Base-by-base conservation (phyloP, 192 early-diverging fungal species). In the Coemansia sp. region DNA sequence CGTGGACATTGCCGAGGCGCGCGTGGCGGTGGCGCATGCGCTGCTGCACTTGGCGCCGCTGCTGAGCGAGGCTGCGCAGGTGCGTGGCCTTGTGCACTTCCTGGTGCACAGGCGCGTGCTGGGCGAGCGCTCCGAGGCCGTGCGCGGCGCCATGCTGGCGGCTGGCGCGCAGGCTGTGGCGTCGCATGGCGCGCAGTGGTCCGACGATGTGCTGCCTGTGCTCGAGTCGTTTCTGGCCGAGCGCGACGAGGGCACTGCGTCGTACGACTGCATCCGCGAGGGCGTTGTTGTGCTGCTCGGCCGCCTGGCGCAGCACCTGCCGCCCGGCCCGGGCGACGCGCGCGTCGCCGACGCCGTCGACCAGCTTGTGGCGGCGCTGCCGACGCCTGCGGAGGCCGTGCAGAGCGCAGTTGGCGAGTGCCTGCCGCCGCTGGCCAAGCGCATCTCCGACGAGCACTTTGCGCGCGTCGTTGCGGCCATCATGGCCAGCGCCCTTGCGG, bases 351-450 rank as follows among this genome's bases (percentile, higher is more conserved):
- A 84, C 1, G 91, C 94, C 37, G 89, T 98, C 6, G 85, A 90
- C 29, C 94, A 90, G 60, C 76, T 99, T 29, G 80, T 99, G 19
- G 93, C 89, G 11, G 91, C 97, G 10, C 80, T 99, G 41, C 81
- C 87, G 26, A 99, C 95, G 17, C 97, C 97, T 9, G 91, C 93
- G 0, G 97, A 99, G 76, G 60, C 88, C 14, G 97, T 99, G 24
- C 97, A 99, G 79, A 83, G 87, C 34, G 93, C 96, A 7, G 95
- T 99, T 26, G 82, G 90, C 10, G 89, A 96, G 67, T 98, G 97
- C 65, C 81, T 99, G 58, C 93, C 95, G n/a, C 87, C 90, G 14
- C 77, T 99, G 39, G 82, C 92, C 52, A 95, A 94, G 75, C 82
- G 82, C 46, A 81, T 89, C 58, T 81, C 83, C 58, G 76, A 77